Conservation (phyloP, 1,139 yeast genomes). For the Casaregolazyma suthepensis region DNA sequence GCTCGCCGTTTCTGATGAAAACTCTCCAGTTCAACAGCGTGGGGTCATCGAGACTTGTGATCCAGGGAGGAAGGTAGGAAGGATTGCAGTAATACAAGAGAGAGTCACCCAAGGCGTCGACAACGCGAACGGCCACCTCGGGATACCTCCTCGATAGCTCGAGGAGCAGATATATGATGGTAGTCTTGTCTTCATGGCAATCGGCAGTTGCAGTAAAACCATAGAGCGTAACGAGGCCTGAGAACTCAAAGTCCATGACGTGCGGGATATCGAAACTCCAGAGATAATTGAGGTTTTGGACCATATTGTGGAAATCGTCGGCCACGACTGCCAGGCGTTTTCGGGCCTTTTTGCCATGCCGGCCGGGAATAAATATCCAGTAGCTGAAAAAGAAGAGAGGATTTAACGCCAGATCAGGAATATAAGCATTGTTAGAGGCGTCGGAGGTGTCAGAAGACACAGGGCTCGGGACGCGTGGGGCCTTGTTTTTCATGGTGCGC, state of each 20-base stretch:
- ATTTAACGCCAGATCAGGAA: too few species aligned
- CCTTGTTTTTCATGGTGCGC: too few species aligned
- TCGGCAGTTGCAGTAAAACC: conserved; percentile 44
- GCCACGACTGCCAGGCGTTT: neutral
- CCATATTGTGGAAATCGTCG: neutral
- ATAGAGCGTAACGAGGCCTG: conserved; percentile 32
- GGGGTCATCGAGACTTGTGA: conserved; percentile 21
- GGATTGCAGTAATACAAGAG: conserved; percentile 30
- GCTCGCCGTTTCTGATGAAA: neutral
- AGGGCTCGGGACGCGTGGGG: too few species aligned
- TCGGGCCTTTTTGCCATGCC: neutral
- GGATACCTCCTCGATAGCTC: conserved; percentile 33
- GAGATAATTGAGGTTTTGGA: too few species aligned
- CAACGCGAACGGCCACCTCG: conserved; percentile 42
- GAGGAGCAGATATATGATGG: conserved; percentile 39
- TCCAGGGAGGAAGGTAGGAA: conserved; percentile 35
- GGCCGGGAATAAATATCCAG: neutral
- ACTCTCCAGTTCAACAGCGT: conserved; percentile 1
- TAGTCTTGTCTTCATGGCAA: conserved; percentile 42
- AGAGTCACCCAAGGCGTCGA: conserved; percentile 55
- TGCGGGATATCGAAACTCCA: conserved; percentile 8
- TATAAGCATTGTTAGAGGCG: too few species aligned
- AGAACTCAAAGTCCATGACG: conserved; percentile 6
- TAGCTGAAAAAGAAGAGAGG: neutral
- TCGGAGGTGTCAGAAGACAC: too few species aligned